Percentiles rank a stretch among this genome's conserved stretches.
These are phyloP conservation scores for Colletotrichum godetiae DNA, from an alignment of 2,329 filamentous ascomycete genomes.

Conservation along the genomic window DNA sequence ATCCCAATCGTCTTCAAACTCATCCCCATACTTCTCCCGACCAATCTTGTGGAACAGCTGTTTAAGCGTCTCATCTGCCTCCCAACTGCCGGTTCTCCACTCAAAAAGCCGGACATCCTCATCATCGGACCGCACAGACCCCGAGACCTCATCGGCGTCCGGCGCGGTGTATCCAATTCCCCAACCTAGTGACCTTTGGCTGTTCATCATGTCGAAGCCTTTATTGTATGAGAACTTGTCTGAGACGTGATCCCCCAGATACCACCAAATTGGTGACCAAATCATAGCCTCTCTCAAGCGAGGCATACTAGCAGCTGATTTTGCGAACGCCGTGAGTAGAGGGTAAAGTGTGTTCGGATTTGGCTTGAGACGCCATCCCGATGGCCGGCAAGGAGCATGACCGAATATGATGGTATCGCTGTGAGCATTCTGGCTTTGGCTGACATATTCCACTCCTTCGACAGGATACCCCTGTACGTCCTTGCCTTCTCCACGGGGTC, in stretches of 20 bases:
- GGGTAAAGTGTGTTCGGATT: background rate
- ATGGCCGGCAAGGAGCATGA: background rate
- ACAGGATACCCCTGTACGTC: background rate
- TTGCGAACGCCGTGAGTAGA: background rate
- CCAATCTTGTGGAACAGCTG: slow-evolving; percentile 9
- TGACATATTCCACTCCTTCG: background rate
- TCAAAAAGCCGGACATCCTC: background rate
- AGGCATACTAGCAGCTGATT: background rate
- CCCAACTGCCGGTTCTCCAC: background rate
- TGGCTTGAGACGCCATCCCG: background rate
- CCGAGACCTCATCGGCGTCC: no score
- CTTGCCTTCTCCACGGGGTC: background rate
- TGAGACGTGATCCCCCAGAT: background rate
- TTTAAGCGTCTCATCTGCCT: background rate
- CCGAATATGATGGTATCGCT: background rate
- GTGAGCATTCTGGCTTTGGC: background rate
- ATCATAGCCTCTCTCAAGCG: slow-evolving; percentile 12
- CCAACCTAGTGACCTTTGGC: background rate
- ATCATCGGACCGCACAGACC: background rate
- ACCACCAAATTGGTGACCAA: slow-evolving; percentile 15
- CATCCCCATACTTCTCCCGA: background rate
- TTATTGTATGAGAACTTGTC: background rate
- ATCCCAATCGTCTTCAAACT: background rate
- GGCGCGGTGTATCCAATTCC: slow-evolving; percentile 13
- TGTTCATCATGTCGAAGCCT: background rate